phyloP scores from a whole-genome alignment of 116 monocot species.

The Trichopus zeylanicus region DNA sequence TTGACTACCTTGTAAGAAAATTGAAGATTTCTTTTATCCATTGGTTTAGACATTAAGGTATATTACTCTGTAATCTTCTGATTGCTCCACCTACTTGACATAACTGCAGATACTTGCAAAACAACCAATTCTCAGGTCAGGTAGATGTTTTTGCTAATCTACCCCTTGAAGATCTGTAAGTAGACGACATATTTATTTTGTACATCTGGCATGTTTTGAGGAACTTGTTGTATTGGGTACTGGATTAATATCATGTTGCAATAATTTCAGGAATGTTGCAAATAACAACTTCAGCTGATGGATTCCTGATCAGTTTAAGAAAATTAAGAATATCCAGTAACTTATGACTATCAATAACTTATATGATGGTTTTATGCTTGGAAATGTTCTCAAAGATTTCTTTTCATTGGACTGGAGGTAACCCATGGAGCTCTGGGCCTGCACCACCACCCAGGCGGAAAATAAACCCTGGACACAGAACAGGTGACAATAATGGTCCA shows the following conservation, averaged over 20 bases:
- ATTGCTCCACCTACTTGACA: neutral
- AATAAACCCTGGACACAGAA: conserved; percentile 34
- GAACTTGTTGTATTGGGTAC: neutral
- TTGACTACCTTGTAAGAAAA: conserved; percentile 61
- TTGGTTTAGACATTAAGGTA: too few relatives aligned
- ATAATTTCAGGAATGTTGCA: conserved; percentile 60
- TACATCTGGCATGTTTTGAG: neutral
- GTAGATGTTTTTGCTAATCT: conserved; percentile 63
- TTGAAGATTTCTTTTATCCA: conserved; percentile 20
- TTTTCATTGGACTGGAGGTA: conserved; percentile 70
- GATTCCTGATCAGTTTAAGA: conserved; percentile 65
- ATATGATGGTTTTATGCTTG: neutral
- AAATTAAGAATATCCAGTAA: conserved; percentile 72
- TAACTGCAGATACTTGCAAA: conserved; percentile 52
- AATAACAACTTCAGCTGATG: conserved; percentile 85
- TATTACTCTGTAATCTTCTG: neutral
- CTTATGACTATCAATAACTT: neutral
- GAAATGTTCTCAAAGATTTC: neutral
- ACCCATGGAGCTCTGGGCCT: conserved; percentile 74
- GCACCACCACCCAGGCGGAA: conserved; percentile 57
- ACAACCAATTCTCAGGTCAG: conserved; percentile 71
- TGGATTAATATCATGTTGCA: neutral
- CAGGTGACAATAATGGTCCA: conserved; percentile 20
- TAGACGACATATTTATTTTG: neutral
- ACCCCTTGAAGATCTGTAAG: conserved; percentile 77